A percentile compares a stretch with the other conserved stretches of the same genome.
These are phyloP conservation scores for Fusarium musae DNA, from an alignment of 2,329 filamentous ascomycete species.

Conservation along the genomic window DNA sequence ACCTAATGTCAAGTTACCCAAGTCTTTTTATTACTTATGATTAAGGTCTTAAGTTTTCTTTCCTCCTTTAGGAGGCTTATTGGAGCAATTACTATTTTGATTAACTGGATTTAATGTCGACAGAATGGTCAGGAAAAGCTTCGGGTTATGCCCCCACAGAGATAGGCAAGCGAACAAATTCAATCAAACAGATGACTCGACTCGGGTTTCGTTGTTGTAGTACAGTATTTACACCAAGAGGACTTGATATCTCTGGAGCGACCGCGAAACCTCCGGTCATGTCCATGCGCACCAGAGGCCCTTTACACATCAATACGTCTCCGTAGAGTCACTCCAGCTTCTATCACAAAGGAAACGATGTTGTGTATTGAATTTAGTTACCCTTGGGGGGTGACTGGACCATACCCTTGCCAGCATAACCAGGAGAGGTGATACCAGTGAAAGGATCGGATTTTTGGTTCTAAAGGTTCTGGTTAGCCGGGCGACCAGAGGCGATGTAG, in stretches of 20 bases:
- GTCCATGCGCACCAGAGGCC: conserved; percentile 43
- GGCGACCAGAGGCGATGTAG: neutral
- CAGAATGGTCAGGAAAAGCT: conserved; percentile 22
- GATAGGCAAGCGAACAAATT: conserved; percentile 38
- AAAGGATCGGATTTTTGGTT: conserved; percentile 87
- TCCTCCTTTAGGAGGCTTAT: neutral
- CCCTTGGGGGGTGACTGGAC: conserved; percentile 75
- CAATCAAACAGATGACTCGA: conserved; percentile 48
- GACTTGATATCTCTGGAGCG: conserved; percentile 46
- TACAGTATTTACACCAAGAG: conserved; percentile 58
- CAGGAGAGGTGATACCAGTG: conserved; percentile 82
- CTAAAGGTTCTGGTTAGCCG: conserved; percentile 58
- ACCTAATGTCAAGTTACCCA: too few species aligned
- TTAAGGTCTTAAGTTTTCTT: too few species aligned
- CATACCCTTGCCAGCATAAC: conserved; percentile 81
- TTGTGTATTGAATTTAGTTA: conserved; percentile 52
- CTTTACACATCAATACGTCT: conserved; percentile 50
- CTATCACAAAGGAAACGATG: conserved; percentile 50
- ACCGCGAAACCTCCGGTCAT: conserved; percentile 46
- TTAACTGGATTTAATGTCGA: conserved; percentile 19
- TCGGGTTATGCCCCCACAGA: conserved; percentile 17
- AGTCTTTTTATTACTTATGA: too few species aligned
- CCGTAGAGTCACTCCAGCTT: conserved; percentile 47
- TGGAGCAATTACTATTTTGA: conserved; percentile 26
- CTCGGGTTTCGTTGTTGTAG: conserved; percentile 53